Conservation (phyloP, 1,284 basidiomycete genomes). For the Tylopilus sp. region DNA sequence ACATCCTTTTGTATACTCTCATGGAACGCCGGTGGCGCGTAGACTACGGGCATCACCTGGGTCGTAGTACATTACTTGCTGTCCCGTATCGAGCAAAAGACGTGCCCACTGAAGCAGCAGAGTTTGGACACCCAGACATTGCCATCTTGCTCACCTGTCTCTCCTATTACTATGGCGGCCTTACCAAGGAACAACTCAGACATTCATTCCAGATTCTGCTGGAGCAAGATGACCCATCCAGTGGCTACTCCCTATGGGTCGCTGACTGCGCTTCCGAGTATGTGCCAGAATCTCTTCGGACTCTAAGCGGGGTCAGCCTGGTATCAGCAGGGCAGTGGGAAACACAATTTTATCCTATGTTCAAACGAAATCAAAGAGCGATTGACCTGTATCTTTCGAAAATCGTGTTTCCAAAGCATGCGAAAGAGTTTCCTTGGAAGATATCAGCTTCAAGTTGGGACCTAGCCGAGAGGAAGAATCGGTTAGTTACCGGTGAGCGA, state of each 20-base stretch:
- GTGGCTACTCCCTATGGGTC: constrained; percentile 58
- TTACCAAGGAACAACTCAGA: constrained; percentile 51
- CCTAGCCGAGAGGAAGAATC: constrained; percentile 48
- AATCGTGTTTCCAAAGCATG: constrained; percentile 16
- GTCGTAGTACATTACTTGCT: constrained; percentile 55
- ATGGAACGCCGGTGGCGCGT: constrained; percentile 59
- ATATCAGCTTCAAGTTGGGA: constrained; percentile 64
- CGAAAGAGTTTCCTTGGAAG: constrained; percentile 55
- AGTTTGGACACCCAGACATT: constrained; percentile 68
- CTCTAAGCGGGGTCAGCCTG: constrained; percentile 53
- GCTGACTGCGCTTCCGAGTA: not conserved
- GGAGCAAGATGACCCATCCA: constrained; percentile 54
- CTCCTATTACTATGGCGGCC: constrained; percentile 45
- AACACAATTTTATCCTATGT: constrained; percentile 44
- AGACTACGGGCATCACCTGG: constrained; percentile 59
- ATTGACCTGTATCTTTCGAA: constrained; percentile 62
- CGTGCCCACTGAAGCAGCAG: constrained; percentile 57
- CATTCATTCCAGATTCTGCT: constrained; percentile 51
- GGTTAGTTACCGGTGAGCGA: too few relatives aligned
- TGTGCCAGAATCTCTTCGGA: constrained; percentile 44
- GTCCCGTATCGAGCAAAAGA: constrained; percentile 68
- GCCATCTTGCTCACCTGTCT: constrained; percentile 57
- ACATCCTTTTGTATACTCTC: constrained; percentile 37
- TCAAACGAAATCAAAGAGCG: constrained; percentile 50
- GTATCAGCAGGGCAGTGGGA: constrained; percentile 50